Evolutionary conservation across 805 yeast species (phyloP), one percentile per base, ranked within the genome.

Genomic region (Saturnispora kantuleensis): DNA sequence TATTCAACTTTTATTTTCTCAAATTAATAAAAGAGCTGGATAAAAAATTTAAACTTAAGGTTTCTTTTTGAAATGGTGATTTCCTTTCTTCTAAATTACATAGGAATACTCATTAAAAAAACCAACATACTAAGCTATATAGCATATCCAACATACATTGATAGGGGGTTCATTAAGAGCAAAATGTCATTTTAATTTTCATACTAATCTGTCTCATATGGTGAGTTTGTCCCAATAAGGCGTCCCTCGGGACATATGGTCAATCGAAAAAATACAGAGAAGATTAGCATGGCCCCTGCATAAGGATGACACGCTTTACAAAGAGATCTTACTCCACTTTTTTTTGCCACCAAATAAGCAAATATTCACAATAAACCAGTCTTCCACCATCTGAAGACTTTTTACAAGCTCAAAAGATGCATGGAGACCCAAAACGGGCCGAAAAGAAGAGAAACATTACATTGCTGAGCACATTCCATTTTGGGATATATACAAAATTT

Each of bases 261-360:
- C 97, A 90, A 90, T 82, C 89, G 96, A 89, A 90, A 83, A 95
- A 88, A 90, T 90, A 90, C 98, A 90, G 97, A 90, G 98, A 90
- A 90, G 97, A 93, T 90, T 89, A 90, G 97, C 97, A 93, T 94
- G 95, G 96, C 96, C 97, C 97, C 96, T 90, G 97, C 97, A 90
- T 93, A 93, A 93, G 96, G 97, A 90, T 90, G 97, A 89, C 96
- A 94, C 97, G 97, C 96, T 89, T 82, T 88, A 87, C 97, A 90
- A 90, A 90, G 97, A 90, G 97, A 89, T 90, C 66, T 87, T 84
- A 77, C 68, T 71, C 68, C 74, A 81, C 83, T 85, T 85, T 86
- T 87, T 84, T 73, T 31, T 4, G 6, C 8, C 26, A 21, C 8
- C 26, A 21, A 21, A 5, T 21, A 21, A 21, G 26, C 26, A 3